phyloP scores from a whole-genome alignment of 2,329 filamentous ascomycete species.

The Cordyceps tenuipes region DNA sequence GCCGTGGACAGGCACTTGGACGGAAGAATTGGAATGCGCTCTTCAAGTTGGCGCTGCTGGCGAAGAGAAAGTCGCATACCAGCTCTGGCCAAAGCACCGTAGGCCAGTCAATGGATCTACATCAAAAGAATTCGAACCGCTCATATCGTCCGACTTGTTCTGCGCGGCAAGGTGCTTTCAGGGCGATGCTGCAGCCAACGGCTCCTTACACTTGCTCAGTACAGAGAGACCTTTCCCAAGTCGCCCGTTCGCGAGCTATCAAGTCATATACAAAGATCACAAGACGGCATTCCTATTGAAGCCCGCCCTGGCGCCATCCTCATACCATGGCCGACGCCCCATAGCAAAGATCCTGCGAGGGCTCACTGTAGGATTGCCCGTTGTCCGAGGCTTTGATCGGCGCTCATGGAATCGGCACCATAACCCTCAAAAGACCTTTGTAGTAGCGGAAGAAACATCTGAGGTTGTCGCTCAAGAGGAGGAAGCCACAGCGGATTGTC shows the following conservation, averaged over 20 bases:
- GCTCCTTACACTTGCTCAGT: slow-evolving; percentile 31
- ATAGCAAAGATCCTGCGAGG: slow-evolving; percentile 80
- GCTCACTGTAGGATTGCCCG: slow-evolving; percentile 70
- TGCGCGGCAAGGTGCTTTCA: slow-evolving; percentile 52
- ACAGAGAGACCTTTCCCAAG: slow-evolving; percentile 31
- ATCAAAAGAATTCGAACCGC: slow-evolving; percentile 20
- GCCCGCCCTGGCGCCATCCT: slow-evolving; percentile 74
- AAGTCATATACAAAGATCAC: slow-evolving; percentile 78
- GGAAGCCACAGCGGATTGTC: slow-evolving; percentile 29
- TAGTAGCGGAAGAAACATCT: slow-evolving; percentile 20
- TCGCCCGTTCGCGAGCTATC: slow-evolving; percentile 62
- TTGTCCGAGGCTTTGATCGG: slow-evolving; percentile 84
- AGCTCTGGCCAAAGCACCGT: slow-evolving; percentile 62
- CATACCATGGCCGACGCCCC: slow-evolving; percentile 74
- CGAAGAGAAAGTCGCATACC: slow-evolving; percentile 83
- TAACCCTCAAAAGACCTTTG: slow-evolving; percentile 31
- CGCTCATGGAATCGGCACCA: slow-evolving; percentile 68
- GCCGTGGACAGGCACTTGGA: slow-evolving; percentile 88
- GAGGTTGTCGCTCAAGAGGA: slow-evolving; percentile 20
- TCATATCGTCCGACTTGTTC: slow-evolving; percentile 45
- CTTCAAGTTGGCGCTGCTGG: slow-evolving; percentile 82
- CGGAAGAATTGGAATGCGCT: slow-evolving; percentile 81
- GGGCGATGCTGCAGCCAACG: slow-evolving; percentile 51
- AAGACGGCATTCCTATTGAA: slow-evolving; percentile 77
- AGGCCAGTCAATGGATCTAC: slow-evolving; percentile 13